Evolutionary conservation across 2,329 filamentous ascomycete species (phyloP).

Genomic region (Didymella pomorum): DNA sequence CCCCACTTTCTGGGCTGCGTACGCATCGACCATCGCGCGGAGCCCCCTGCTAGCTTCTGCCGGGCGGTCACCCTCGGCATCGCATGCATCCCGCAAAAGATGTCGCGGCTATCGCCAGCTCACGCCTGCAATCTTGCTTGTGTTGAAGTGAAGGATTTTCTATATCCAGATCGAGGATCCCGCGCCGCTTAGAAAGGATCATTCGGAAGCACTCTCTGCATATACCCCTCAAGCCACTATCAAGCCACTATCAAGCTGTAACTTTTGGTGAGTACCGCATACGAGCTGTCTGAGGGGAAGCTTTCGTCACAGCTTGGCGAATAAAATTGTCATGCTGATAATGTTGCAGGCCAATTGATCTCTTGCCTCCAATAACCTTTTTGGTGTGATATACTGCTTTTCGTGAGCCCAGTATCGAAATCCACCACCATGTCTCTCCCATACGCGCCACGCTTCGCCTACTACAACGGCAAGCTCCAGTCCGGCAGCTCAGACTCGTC

Average conservation of each 20-base stretch:
- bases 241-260: slow-evolving; percentile 12
- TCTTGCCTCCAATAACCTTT: neutral
- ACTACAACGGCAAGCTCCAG: slow-evolving; percentile 76
- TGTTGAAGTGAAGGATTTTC: slow-evolving; percentile 13
- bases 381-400: neutral
- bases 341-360: neutral
- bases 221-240: slow-evolving; percentile 7
- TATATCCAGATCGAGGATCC: slow-evolving; percentile 9
- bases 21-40: slow-evolving; percentile 13
- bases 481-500: slow-evolving; percentile 66
- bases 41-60: slow-evolving; percentile 22
- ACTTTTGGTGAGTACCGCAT: slow-evolving; percentile 7
- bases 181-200: slow-evolving; percentile 1
- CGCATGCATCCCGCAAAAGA: slow-evolving; percentile 1
- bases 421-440: slow-evolving; percentile 44
- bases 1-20: slow-evolving; percentile 21
- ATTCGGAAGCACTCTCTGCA: slow-evolving; percentile 1
- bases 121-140: slow-evolving; percentile 12
- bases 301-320: slow-evolving; percentile 11
- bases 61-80: slow-evolving; percentile 31
- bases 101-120: slow-evolving; percentile 19
- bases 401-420: neutral
- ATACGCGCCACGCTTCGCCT: slow-evolving; percentile 69
- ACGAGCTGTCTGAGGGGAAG: slow-evolving; percentile 1
- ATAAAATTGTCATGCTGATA: slow-evolving; percentile 1